Evolutionary conservation across 805 yeast species (phyloP).

Genomic region (Candida xyloterini): DNA sequence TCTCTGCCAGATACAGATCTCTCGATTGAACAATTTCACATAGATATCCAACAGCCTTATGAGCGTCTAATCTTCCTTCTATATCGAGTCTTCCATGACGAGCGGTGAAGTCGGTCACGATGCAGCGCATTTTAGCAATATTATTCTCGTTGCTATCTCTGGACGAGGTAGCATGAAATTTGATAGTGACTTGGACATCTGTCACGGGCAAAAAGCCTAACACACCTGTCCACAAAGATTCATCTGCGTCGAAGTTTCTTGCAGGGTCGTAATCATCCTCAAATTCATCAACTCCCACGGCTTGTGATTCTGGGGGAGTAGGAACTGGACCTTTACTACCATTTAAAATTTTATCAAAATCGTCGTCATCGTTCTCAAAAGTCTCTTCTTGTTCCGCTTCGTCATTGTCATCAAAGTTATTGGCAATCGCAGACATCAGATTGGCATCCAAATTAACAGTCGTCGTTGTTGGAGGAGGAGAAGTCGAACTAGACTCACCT

Average conservation of each 20-base stretch:
- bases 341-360: slow-evolving; percentile 18
- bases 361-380: slow-evolving; percentile 15
- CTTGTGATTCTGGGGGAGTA: slow-evolving; percentile 18
- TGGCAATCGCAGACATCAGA: slow-evolving; percentile 9
- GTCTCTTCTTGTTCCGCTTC: slow-evolving; percentile 7
- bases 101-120: slow-evolving; percentile 18
- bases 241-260: slow-evolving; percentile 18
- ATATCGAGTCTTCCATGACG: slow-evolving; percentile 36
- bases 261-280: slow-evolving; percentile 26
- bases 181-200: slow-evolving; percentile 14
- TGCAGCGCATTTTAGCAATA: slow-evolving; percentile 14
- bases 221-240: slow-evolving; percentile 23
- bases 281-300: slow-evolving; percentile 5
- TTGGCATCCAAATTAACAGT: slow-evolving; percentile 14
- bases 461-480: slow-evolving; percentile 4
- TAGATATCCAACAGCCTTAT: slow-evolving; percentile 57
- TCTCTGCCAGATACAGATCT: slow-evolving; percentile 50
- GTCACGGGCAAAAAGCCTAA: slow-evolving; percentile 21
- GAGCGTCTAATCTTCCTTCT: slow-evolving; percentile 60
- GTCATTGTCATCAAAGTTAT: slow-evolving; percentile 5
- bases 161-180: slow-evolving; percentile 18
- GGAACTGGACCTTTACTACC: slow-evolving; percentile 14
- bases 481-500: slow-evolving; percentile 5
- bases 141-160: slow-evolving; percentile 7
- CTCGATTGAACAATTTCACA: slow-evolving; percentile 44